Conservation (phyloP, 179 eudicot genomes). For the Pouteria campechiana region DNA sequence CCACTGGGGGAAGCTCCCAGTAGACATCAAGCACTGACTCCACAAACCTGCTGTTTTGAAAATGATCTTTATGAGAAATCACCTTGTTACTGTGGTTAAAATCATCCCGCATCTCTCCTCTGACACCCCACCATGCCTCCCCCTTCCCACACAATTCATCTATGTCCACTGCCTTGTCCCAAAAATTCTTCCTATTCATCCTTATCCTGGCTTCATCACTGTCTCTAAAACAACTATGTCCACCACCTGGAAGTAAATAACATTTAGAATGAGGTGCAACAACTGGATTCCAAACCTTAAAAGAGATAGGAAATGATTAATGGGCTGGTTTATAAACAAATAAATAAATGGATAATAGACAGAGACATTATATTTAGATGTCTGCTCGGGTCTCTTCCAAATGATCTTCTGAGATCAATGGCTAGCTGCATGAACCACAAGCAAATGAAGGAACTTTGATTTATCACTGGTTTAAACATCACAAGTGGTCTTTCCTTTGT, state of each 20-base stretch:
- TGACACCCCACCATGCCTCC: conserved; percentile 99
- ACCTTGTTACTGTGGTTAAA: conserved; percentile 85
- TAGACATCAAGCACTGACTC: conserved; percentile 85
- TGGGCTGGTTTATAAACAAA: too few relatives aligned
- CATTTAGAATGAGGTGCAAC: background rate
- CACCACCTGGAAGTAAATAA: conserved; percentile 55
- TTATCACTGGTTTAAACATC: too few relatives aligned
- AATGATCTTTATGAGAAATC: conserved; percentile 66
- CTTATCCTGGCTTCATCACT: conserved; percentile 92
- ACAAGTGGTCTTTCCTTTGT: too few relatives aligned
- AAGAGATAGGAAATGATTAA: too few relatives aligned
- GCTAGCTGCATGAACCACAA: too few relatives aligned
- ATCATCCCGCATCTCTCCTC: conserved; percentile 82
- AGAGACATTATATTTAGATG: too few relatives aligned
- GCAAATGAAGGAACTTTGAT: too few relatives aligned
- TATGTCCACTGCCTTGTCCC: conserved; percentile 85
- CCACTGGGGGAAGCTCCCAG: conserved; percentile 96
- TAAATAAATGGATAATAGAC: too few relatives aligned
- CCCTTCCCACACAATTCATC: conserved; percentile 77
- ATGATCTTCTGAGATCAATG: too few relatives aligned
- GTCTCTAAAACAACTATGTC: conserved; percentile 92
- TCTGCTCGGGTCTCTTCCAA: too few relatives aligned
- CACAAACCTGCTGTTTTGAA: conserved; percentile 77
- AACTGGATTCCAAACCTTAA: too few relatives aligned
- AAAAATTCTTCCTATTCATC: conserved; percentile 56